Evolutionary conservation across 306 rosid genomes (phyloP).

Genomic region (Begonia fuchsioides): DNA sequence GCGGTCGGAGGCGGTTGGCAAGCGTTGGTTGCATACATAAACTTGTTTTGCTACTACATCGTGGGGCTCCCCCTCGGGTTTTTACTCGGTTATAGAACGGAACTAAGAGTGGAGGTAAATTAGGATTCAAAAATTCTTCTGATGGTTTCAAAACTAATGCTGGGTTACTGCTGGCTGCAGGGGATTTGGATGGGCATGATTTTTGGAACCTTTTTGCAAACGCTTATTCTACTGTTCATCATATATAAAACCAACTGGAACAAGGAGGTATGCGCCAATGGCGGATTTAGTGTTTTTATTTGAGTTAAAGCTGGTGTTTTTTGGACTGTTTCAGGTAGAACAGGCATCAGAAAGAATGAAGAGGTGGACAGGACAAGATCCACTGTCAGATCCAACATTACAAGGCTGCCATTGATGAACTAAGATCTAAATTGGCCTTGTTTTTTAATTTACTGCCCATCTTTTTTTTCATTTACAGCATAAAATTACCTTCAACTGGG

Average conservation of each 20-base stretch:
- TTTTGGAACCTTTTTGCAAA: constrained; percentile 69
- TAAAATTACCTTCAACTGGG: too few relatives aligned
- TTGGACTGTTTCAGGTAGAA: constrained; percentile 50
- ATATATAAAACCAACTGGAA: constrained; percentile 72
- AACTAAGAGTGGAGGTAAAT: constrained; percentile 52
- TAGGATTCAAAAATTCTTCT: not conserved
- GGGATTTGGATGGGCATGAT: constrained; percentile 97
- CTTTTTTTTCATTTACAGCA: too few relatives aligned
- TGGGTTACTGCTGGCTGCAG: constrained; percentile 21
- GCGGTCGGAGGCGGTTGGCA: constrained; percentile 99
- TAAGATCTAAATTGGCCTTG: too few relatives aligned
- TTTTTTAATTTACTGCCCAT: too few relatives aligned
- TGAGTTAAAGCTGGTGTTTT: not conserved
- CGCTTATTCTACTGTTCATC: constrained; percentile 43
- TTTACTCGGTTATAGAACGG: constrained; percentile 50
- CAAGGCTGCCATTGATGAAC: too few relatives aligned
- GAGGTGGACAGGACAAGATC: constrained; percentile 37
- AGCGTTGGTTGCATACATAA: constrained; percentile 72
- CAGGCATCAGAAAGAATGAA: constrained; percentile 60
- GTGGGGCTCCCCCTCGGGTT: constrained; percentile 78
- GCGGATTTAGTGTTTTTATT: not conserved
- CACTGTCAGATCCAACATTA: constrained; percentile 3
- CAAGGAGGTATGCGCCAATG: constrained; percentile 59
- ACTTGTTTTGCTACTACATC: constrained; percentile 59
- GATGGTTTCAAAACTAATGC: not conserved